Conservation (phyloP, 495 filamentous ascomycete genomes). For the Oleoguttula mirabilis region DNA sequence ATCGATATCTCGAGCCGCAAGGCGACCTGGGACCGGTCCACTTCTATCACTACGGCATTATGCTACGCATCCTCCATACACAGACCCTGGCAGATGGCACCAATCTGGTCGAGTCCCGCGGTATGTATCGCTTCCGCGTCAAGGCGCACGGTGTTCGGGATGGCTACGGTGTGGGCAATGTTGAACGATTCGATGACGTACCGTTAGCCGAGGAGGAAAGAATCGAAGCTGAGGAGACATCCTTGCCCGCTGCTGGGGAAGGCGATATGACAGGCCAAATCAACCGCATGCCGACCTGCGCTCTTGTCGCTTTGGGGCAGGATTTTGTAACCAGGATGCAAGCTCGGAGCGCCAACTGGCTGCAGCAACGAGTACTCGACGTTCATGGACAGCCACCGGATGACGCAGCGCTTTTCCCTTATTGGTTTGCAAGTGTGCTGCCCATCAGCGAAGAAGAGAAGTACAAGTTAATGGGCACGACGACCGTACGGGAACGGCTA, state of each 20-base stretch:
- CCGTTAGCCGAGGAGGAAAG: constrained; percentile 69
- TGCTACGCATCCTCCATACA: constrained; percentile 59
- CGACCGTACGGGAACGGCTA: constrained; percentile 64
- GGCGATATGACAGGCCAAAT: constrained; percentile 32
- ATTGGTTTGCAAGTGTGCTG: constrained; percentile 79
- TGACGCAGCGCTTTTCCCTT: constrained; percentile 68
- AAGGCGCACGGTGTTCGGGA: constrained; percentile 50
- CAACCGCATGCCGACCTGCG: constrained; percentile 53
- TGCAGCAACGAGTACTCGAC: constrained; percentile 52
- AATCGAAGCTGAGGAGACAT: constrained; percentile 52
- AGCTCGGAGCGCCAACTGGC: constrained; percentile 55
- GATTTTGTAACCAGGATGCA: constrained; percentile 58
- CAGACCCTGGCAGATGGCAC: constrained; percentile 68
- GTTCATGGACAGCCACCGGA: constrained; percentile 67
- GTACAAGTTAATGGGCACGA: constrained; percentile 57
- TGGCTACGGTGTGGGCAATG: constrained; percentile 62
- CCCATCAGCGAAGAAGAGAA: constrained; percentile 68
- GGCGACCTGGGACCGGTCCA: constrained; percentile 43
- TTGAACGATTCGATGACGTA: constrained; percentile 67
- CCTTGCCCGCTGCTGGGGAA: constrained; percentile 21
- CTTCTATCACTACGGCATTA: constrained; percentile 67
- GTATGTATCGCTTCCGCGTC: constrained; percentile 63
- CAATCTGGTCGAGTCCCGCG: constrained; percentile 64
- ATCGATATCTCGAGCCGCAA: constrained; percentile 42
- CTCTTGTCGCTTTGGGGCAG: constrained; percentile 50